Evolutionary conservation across 306 rosid species (phyloP).

Genomic region (Comarum palustre): DNA sequence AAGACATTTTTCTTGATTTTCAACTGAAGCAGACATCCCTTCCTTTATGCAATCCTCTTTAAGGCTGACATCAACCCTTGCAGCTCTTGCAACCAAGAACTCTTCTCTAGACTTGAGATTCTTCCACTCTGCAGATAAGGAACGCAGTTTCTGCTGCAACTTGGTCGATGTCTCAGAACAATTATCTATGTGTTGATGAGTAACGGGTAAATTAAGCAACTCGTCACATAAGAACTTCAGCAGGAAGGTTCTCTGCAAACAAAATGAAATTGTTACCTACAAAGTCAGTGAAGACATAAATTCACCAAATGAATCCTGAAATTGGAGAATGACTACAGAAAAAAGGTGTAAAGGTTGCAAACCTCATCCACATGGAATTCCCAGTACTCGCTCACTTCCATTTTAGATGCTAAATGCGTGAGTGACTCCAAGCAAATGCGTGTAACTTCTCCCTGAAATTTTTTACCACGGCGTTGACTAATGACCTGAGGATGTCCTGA

Average conservation of each 20-base stretch:
- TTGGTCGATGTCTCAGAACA: constrained; percentile 74
- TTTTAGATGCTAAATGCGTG: constrained; percentile 50
- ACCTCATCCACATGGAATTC: constrained; percentile 72
- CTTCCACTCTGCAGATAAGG: constrained; percentile 72
- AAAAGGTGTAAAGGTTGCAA: constrained; percentile 34
- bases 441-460: constrained; percentile 63
- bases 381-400: constrained; percentile 98
- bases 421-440: constrained; percentile 68
- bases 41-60: constrained; percentile 57
- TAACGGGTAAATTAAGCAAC: constrained; percentile 69
- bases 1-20: constrained; percentile 41
- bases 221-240: constrained; percentile 88
- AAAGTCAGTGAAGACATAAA: not conserved
- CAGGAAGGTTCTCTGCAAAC: constrained; percentile 74
- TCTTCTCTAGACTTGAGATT: constrained; percentile 81
- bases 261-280: constrained; percentile 18
- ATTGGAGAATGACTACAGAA: constrained; percentile 11
- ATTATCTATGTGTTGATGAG: constrained; percentile 88
- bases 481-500: constrained; percentile 33
- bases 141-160: constrained; percentile 83
- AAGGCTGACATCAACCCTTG: constrained; percentile 48
- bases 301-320: not conserved
- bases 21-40: constrained; percentile 32
- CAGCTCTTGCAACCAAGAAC: constrained; percentile 62
- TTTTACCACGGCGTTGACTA: constrained; percentile 52